Evolutionary conservation across 2,329 filamentous ascomycete genomes (phyloP).

Genomic region (Pezizomycotina sp.): DNA sequence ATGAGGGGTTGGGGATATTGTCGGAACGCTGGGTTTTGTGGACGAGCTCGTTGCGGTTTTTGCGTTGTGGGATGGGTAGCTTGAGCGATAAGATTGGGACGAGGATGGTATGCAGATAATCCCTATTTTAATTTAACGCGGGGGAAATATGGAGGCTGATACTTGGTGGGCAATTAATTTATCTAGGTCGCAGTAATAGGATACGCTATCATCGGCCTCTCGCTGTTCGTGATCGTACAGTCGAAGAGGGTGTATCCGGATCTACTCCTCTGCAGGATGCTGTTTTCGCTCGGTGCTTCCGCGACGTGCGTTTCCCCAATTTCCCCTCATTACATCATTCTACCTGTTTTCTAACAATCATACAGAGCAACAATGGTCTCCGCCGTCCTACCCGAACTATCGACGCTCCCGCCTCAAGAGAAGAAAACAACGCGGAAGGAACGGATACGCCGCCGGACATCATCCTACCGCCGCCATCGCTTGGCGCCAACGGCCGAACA

Average conservation of each 20-base stretch:
- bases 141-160: constrained; percentile 1
- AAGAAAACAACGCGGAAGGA: neutral
- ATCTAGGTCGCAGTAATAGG: constrained; percentile 49
- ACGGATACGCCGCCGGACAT: constrained; percentile 3
- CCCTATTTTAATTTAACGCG: neutral
- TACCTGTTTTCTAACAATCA: neutral
- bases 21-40: constrained; percentile 69
- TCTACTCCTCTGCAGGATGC: constrained; percentile 62
- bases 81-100: constrained; percentile 63
- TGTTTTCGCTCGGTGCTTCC: constrained; percentile 85
- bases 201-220: constrained; percentile 63
- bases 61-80: constrained; percentile 64
- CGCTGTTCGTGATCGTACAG: constrained; percentile 68
- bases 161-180: constrained; percentile 13
- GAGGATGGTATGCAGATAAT: constrained; percentile 30
- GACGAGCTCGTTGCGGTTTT: constrained; percentile 70
- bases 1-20: constrained; percentile 60
- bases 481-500: constrained; percentile 5
- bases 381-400: constrained; percentile 66
- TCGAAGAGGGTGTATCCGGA: constrained; percentile 77
- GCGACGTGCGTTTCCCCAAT: constrained; percentile 44
- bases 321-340: constrained; percentile 12
- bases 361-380: constrained; percentile 81
- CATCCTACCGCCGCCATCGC: constrained; percentile 7
- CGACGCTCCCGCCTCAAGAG: constrained; percentile 24